A percentile compares a stretch with the other conserved stretches of the same genome.
phyloP scores from a whole-genome alignment of 1,284 basidiomycete genomes.

The Rhodotorula sp. region DNA sequence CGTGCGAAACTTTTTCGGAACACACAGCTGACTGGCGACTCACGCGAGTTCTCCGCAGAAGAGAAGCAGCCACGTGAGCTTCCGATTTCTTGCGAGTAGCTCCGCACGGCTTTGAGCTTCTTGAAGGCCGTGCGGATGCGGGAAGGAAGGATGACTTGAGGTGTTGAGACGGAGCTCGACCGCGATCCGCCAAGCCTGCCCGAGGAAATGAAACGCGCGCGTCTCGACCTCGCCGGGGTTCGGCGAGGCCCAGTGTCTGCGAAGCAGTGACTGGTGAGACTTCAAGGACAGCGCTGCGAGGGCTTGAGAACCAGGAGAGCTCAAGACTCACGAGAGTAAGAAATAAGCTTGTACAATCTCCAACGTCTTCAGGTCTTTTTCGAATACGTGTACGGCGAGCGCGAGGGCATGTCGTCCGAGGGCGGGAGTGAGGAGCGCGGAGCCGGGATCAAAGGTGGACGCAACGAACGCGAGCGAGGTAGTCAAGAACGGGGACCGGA shows the following conservation, averaged over 20 bases:
- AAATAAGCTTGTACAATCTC: constrained; percentile 34
- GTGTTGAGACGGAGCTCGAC: constrained; percentile 28
- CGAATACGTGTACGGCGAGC: constrained; percentile 12
- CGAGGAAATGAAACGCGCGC: too few relatives aligned
- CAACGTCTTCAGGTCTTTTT: constrained; percentile 19
- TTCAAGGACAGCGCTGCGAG: neutral
- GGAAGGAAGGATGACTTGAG: too few relatives aligned
- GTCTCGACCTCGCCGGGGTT: too few relatives aligned
- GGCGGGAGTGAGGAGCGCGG: constrained; percentile 1
- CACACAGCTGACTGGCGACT: neutral
- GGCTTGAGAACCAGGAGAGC: neutral
- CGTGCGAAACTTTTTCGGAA: neutral
- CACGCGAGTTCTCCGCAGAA: constrained; percentile 23
- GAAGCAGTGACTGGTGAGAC: too few relatives aligned
- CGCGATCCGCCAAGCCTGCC: constrained; percentile 10
- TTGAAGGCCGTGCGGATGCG: neutral
- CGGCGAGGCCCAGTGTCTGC: constrained; percentile 15
- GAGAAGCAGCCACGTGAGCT: constrained; percentile 22
- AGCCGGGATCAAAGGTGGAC: constrained; percentile 18
- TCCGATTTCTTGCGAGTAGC: constrained; percentile 10
- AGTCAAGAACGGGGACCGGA: constrained; percentile 30
- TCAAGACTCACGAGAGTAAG: constrained; percentile 11
- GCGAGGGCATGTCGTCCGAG: constrained; percentile 15
- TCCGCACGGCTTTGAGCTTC: neutral
- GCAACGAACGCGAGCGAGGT: constrained; percentile 17